Percentiles rank a stretch among this genome's conserved stretches.
Evolutionary conservation across 257 asterid genomes (phyloP).

Genomic region (Ballota nigra): DNA sequence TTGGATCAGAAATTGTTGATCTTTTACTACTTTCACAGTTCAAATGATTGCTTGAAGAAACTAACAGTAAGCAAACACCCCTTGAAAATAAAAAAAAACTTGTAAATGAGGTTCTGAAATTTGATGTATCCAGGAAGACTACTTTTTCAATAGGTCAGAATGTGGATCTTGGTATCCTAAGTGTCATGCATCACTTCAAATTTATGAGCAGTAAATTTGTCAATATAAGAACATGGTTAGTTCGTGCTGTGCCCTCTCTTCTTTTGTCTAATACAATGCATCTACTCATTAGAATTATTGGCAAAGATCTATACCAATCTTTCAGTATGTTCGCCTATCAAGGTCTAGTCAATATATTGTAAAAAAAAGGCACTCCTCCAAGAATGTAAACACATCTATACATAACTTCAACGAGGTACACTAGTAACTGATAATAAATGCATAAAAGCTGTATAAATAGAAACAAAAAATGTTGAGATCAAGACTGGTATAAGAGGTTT

Average conservation of each 20-base stretch:
- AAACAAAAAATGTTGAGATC: not conserved
- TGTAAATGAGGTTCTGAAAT: not conserved
- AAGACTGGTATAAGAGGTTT: not conserved
- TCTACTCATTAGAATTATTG: not conserved
- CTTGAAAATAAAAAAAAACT: not conserved
- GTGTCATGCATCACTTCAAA: not conserved
- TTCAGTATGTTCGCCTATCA: not conserved
- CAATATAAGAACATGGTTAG: not conserved
- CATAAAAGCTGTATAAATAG: not conserved
- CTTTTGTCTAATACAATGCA: not conserved
- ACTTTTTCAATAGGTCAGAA: not conserved
- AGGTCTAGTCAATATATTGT: not conserved
- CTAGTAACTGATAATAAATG: not conserved
- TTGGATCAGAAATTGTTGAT: not conserved
- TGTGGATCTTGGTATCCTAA: not conserved
- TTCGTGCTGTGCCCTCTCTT: not conserved
- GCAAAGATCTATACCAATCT: not conserved
- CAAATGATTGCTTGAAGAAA: not conserved
- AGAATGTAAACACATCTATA: not conserved
- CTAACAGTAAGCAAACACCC: not conserved
- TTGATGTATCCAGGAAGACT: not conserved
- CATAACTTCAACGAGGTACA: not conserved
- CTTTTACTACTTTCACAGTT: not conserved
- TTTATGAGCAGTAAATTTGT: not conserved
- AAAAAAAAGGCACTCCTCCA: not conserved